A percentile compares a stretch with the other conserved stretches of the same genome.
Evolutionary conservation across 192 early-diverging fungal genomes (phyloP).

Genomic region (Chytriomyces sp.): DNA sequence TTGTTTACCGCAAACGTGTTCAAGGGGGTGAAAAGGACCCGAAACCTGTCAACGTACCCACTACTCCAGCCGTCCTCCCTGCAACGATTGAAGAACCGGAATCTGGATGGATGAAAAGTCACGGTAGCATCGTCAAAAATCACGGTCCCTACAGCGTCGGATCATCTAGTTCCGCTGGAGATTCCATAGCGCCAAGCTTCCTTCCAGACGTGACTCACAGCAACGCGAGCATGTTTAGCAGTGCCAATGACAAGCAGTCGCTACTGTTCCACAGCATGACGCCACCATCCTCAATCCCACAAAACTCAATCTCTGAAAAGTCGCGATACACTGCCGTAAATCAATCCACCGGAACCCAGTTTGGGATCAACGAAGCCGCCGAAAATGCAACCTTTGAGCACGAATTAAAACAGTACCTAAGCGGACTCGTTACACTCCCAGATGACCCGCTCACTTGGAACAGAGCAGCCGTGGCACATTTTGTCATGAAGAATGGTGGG

Average conservation of each 20-base stretch:
- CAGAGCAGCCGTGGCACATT: neutral
- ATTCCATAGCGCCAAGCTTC: no score
- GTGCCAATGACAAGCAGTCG: no score
- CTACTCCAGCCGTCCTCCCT: neutral
- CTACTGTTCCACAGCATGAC: no score
- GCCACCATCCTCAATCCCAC: neutral
- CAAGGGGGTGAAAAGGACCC: neutral
- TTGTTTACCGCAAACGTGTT: neutral
- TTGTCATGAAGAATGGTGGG: neutral
- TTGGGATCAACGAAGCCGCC: neutral
- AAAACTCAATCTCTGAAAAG: neutral
- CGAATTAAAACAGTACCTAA: neutral
- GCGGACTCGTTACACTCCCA: neutral
- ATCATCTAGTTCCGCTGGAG: no score
- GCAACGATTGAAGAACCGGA: neutral
- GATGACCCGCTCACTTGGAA: neutral
- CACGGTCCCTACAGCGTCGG: no score
- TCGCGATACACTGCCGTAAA: neutral
- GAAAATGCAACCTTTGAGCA: neutral
- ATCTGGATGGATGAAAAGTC: neutral
- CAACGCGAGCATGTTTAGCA: neutral
- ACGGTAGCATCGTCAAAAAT: neutral
- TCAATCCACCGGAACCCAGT: neutral
- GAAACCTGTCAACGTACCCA: neutral
- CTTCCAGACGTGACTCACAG: no score